Conservation (phyloP, 1,139 yeast genomes). For the Kodamaea arcana region DNA sequence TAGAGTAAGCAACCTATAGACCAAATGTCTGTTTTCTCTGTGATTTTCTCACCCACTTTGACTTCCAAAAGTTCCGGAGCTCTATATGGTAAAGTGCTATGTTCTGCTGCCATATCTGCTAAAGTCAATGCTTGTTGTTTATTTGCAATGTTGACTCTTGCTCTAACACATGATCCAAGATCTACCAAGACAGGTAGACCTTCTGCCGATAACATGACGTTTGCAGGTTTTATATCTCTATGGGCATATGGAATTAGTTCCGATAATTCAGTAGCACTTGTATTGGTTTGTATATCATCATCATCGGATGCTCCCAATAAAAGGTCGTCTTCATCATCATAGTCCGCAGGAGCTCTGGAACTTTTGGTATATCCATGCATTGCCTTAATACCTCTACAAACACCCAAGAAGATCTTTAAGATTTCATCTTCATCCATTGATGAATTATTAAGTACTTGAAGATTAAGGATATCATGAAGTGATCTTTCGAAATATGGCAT, state of each 20-base stretch:
- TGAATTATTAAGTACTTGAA: slow-evolving; percentile 52
- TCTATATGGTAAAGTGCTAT: slow-evolving; percentile 81
- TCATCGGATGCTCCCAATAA: slow-evolving; percentile 21
- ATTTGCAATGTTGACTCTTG: slow-evolving; percentile 50
- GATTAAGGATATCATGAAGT: slow-evolving; percentile 72
- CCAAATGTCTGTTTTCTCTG: slow-evolving; percentile 85
- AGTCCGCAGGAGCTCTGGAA: slow-evolving; percentile 15
- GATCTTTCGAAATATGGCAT: slow-evolving; percentile 73
- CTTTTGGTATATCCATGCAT: slow-evolving; percentile 63
- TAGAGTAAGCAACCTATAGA: slow-evolving; percentile 82
- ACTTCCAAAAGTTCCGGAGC: slow-evolving; percentile 90
- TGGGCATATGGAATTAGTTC: slow-evolving; percentile 76
- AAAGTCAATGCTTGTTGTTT: slow-evolving; percentile 71
- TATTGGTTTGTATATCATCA: slow-evolving; percentile 13
- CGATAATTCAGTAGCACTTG: slow-evolving; percentile 39
- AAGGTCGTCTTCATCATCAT: slow-evolving; percentile 29
- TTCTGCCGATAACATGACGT: slow-evolving; percentile 71
- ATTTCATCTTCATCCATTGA: slow-evolving; percentile 60
- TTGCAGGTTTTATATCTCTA: slow-evolving; percentile 84
- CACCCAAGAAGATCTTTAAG: slow-evolving; percentile 56
- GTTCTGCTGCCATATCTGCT: slow-evolving; percentile 80
- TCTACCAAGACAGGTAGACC: slow-evolving; percentile 81
- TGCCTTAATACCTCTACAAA: slow-evolving; percentile 69
- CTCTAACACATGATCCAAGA: slow-evolving; percentile 73
- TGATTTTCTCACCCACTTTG: slow-evolving; percentile 55